A percentile compares a stretch with the other conserved stretches of the same genome.
These are phyloP conservation scores for Coemansia sp. DNA, from an alignment of 192 early-diverging fungal genomes.

Conservation along the genomic window DNA sequence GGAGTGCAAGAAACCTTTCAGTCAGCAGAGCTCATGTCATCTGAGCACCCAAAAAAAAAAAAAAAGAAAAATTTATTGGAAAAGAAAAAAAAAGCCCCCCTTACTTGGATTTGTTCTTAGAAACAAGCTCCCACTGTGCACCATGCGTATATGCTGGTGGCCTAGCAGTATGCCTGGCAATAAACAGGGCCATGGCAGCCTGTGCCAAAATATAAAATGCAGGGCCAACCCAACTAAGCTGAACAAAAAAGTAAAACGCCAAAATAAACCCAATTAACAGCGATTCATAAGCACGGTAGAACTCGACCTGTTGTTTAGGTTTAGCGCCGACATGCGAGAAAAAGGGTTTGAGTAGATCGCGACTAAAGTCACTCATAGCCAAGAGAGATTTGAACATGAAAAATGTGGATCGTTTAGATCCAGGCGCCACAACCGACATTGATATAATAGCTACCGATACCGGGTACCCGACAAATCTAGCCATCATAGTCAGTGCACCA, in stretches of 20 bases:
- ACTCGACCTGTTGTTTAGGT: conserved; percentile 42
- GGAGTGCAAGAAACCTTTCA: background rate
- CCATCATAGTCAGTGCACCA: conserved; percentile 42
- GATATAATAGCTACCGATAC: conserved; percentile 23
- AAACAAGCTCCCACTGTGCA: conserved; percentile 27
- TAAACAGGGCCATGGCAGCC: conserved; percentile 49
- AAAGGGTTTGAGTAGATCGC: conserved; percentile 47
- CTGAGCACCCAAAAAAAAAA: background rate
- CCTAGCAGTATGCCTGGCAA: conserved; percentile 24
- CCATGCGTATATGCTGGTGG: conserved; percentile 39
- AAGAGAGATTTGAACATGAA: conserved; percentile 55
- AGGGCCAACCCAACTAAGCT: conserved; percentile 53
- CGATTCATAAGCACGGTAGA: conserved; percentile 45
- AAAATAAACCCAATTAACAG: conserved; percentile 44
- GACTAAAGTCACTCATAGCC: conserved; percentile 51
- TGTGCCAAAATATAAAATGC: conserved; percentile 50
- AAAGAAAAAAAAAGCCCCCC: no score
- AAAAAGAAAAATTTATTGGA: background rate
- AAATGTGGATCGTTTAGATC: conserved; percentile 25
- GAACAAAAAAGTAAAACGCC: conserved; percentile 49
- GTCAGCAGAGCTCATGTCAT: background rate
- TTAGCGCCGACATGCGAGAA: conserved; percentile 46
- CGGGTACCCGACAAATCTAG: conserved; percentile 49
- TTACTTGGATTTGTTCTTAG: background rate
- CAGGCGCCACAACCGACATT: conserved; percentile 28